phyloP scores from a whole-genome alignment of 768 basidiomycete genomes.

The Macrolepiota fuliginosa region DNA sequence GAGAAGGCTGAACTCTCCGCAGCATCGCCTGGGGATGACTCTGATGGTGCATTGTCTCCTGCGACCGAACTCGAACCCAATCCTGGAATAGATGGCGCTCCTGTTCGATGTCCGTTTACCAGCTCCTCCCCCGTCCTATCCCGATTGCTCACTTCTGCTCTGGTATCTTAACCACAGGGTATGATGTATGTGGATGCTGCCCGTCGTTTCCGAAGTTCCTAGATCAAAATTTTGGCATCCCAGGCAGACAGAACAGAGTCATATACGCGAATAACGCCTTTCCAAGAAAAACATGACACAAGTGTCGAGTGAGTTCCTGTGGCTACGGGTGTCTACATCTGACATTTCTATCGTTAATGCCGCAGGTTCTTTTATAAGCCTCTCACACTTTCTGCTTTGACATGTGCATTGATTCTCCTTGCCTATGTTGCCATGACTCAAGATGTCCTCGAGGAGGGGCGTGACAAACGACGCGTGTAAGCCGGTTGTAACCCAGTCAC shows the following conservation, averaged over 20 bases:
- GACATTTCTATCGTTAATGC: slow-evolving; percentile 11
- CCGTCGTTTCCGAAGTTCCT: slow-evolving; percentile 19
- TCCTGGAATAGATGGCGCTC: slow-evolving; percentile 70
- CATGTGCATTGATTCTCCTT: slow-evolving; percentile 61
- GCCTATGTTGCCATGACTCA: slow-evolving; percentile 83
- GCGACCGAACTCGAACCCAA: slow-evolving; percentile 58
- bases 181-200: slow-evolving; percentile 62
- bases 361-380: slow-evolving; percentile 87
- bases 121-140: slow-evolving; percentile 10
- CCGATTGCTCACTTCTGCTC: not conserved
- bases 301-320: slow-evolving; percentile 66
- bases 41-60: slow-evolving; percentile 50
- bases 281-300: slow-evolving; percentile 81
- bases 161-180: slow-evolving; percentile 50
- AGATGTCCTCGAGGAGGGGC: slow-evolving; percentile 81
- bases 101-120: slow-evolving; percentile 72
- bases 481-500: slow-evolving; percentile 24
- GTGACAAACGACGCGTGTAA: slow-evolving; percentile 79
- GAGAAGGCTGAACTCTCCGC: slow-evolving; percentile 33
- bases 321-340: slow-evolving; percentile 7
- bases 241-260: slow-evolving; percentile 84
- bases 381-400: slow-evolving; percentile 72
- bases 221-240: slow-evolving; percentile 7
- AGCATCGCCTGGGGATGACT: slow-evolving; percentile 60
- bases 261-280: slow-evolving; percentile 80